Evolutionary conservation across 371 early-diverging fungal species (phyloP), one percentile per base, ranked within the genome.

Genomic region (Syncephalastrum monosporum): DNA sequence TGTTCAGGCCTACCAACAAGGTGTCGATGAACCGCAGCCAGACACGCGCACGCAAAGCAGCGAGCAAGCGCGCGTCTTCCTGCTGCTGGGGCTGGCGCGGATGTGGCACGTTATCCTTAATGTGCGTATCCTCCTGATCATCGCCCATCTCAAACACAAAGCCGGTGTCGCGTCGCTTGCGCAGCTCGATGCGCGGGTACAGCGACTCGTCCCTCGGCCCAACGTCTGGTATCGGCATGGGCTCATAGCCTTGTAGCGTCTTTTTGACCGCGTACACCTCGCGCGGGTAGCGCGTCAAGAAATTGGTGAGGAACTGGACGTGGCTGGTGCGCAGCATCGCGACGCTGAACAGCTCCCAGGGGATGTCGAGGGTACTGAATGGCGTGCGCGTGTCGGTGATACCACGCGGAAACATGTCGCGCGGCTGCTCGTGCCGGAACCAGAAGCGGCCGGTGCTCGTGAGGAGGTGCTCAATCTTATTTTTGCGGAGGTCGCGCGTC

Each of bases 21-120:
- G 67, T 66, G 53, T 83, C 79, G 19, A 86, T 61, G 57, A 86
- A 85, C 7, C 77, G 72, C 0, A 86, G 55, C 88, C 88, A 87
- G 4, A 79, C 68, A 10, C 85, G 79, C 6, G 82, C 81, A 10
- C 83, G 76, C 33, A 87, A 63, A 1, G 77, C 65, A 1, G 86
- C 80, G 0, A 85, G 56, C 3, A 64, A 53, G 0, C 57, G 57
- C 3, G 57, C 64, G 45, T 74, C 72, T 13, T 61, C 60, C 8
- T 68, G 55, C 33, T 67, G 63, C 23, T 75, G 74, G 8, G 56
- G 54, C 0, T 49, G 38, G 3, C 61, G 58, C 45, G 61, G 53
- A 2, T 24, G 48, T 10, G 44, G 23, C 12, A 42, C 45, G 3
- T 59, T 38, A 4, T 54, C 50, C 3, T 57, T 43, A 2, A 4